These are phyloP conservation scores for Talaromyces borbonicus DNA, from an alignment of 495 filamentous ascomycete genomes.

Conservation along the genomic window DNA sequence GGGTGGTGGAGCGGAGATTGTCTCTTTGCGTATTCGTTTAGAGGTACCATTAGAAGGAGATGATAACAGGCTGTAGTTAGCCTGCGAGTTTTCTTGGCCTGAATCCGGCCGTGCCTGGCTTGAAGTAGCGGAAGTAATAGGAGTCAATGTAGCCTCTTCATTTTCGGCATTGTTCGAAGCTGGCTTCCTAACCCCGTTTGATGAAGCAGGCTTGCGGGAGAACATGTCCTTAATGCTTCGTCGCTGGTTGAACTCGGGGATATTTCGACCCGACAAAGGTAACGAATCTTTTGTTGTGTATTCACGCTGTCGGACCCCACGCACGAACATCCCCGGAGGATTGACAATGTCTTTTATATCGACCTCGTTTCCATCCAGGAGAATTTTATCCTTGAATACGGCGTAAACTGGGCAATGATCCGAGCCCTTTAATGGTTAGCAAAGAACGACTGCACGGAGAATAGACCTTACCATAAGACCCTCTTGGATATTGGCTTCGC, in stretches of 20 bases:
- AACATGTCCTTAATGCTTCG: constrained; percentile 94
- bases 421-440: constrained; percentile 51
- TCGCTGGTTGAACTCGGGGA: constrained; percentile 80
- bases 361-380: constrained; percentile 35
- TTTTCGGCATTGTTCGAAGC: neutral
- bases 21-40: constrained; percentile 11
- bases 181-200: neutral
- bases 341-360: constrained; percentile 71
- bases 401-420: constrained; percentile 95
- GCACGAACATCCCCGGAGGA: constrained; percentile 60
- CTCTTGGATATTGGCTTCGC: constrained; percentile 87
- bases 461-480: constrained; percentile 59
- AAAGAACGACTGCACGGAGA: constrained; percentile 2
- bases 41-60: neutral
- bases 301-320: constrained; percentile 57
- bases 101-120: neutral
- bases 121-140: neutral
- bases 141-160: neutral
- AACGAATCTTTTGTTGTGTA: constrained; percentile 57
- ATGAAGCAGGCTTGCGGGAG: constrained; percentile 38
- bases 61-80: neutral
- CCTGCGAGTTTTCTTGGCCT: neutral
- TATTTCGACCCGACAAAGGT: constrained; percentile 68
- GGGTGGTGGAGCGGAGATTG: constrained; percentile 1
- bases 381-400: constrained; percentile 54